Conservation (phyloP, 495 filamentous ascomycete genomes). For the Aspergillus cristatus region DNA sequence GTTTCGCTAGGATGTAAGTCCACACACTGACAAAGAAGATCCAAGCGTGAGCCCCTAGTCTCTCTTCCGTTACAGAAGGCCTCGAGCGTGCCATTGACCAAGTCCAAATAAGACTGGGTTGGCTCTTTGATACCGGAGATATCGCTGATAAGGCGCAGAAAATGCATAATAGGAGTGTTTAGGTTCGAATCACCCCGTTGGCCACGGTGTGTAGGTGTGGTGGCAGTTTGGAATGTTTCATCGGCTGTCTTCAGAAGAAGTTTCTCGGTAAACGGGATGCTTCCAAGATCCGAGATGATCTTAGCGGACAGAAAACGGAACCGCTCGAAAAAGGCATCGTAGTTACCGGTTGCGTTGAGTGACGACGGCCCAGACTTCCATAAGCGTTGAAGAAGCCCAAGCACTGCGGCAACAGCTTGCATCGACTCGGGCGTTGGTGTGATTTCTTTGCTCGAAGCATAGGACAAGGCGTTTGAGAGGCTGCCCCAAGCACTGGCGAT, state of each 20-base stretch:
- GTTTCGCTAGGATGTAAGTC: conserved; percentile 13
- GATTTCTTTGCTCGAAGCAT: conserved; percentile 80
- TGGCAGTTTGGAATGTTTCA: conserved; percentile 32
- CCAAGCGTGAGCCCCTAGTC: conserved; percentile 35
- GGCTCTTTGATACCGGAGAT: conserved; percentile 11
- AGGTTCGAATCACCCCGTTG: conserved; percentile 15
- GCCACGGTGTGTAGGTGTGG: conserved; percentile 39
- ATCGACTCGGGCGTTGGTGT: conserved; percentile 78
- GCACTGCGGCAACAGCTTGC: conserved; percentile 61
- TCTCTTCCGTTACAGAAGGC: conserved; percentile 43
- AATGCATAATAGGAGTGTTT: conserved; percentile 32
- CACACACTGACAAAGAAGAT: conserved; percentile 33
- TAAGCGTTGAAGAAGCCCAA: conserved; percentile 55
- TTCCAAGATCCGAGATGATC: conserved; percentile 57
- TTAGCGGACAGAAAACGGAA: conserved; percentile 51
- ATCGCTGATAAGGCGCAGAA: conserved; percentile 27
- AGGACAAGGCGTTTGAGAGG: conserved; percentile 58
- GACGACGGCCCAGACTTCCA: conserved; percentile 46
- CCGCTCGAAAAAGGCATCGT: conserved; percentile 48
- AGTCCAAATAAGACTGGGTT: conserved; percentile 17
- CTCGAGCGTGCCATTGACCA: conserved; percentile 31
- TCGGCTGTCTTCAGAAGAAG: conserved; percentile 38
- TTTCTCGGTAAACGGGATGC: conserved; percentile 72
- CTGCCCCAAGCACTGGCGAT: conserved; percentile 56
- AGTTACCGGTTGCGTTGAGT: conserved; percentile 23